phyloP scores from a whole-genome alignment of 2,329 filamentous ascomycete species.

The Ophiostoma sp. region DNA sequence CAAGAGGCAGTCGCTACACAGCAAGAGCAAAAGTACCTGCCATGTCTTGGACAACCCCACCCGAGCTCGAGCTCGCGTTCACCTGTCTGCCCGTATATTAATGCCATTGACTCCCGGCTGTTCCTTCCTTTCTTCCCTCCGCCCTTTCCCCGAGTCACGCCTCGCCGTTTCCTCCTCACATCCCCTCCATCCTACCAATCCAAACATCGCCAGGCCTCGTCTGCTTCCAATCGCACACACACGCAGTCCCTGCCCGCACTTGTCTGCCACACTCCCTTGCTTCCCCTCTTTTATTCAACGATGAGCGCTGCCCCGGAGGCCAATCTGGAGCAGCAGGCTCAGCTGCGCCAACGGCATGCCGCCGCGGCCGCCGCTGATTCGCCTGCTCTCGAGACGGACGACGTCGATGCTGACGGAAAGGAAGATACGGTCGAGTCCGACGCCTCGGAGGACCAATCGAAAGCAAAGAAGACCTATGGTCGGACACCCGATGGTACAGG shows the following conservation, averaged over 20 bases:
- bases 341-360: constrained; percentile 23
- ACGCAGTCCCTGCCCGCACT: neutral
- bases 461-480: constrained; percentile 72
- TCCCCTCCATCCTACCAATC: no score
- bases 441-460: constrained; percentile 23
- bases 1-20: no score
- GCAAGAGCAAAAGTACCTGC: neutral
- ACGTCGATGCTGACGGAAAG: constrained; percentile 1
- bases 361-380: constrained; percentile 8
- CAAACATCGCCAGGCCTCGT: no score
- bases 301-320: constrained; percentile 23
- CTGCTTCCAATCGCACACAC: neutral
- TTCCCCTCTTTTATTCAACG: constrained; percentile 2
- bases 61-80: neutral
- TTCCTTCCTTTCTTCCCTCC: neutral
- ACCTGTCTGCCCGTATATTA: neutral
- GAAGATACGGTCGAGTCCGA: neutral
- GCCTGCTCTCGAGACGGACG: constrained; percentile 1
- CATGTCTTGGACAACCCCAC: constrained; percentile 3
- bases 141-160: neutral
- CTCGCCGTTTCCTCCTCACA: neutral
- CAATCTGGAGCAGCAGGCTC: constrained; percentile 19
- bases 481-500: constrained; percentile 85
- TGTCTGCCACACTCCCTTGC: neutral
- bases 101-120: neutral